phyloP scores from a whole-genome alignment of 2,329 filamentous ascomycete genomes.

The Harringtonia lauricola region DNA sequence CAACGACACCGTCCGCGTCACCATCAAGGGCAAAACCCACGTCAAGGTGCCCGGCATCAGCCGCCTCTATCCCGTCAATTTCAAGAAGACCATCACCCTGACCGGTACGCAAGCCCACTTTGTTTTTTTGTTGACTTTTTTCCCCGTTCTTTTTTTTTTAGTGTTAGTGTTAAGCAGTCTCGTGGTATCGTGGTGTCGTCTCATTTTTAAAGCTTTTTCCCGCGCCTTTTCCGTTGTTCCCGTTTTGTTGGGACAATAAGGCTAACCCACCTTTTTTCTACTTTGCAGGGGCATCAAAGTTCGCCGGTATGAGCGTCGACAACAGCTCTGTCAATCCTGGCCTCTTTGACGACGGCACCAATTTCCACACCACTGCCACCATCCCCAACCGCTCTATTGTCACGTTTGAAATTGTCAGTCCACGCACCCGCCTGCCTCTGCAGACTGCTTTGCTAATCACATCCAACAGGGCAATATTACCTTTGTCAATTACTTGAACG shows the following conservation, averaged over 20 bases:
- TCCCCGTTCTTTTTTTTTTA: neutral
- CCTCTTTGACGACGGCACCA: constrained; percentile 33
- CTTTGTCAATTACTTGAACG: constrained; percentile 46
- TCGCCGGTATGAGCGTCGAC: constrained; percentile 41
- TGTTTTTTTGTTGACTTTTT: neutral
- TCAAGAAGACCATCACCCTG: constrained; percentile 43
- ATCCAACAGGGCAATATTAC: constrained; percentile 45
- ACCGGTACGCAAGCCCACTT: constrained; percentile 19
- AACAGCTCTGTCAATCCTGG: constrained; percentile 35
- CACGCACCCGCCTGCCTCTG: neutral
- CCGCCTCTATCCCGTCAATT: constrained; percentile 36
- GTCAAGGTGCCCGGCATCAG: constrained; percentile 38
- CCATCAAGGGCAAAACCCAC: constrained; percentile 39
- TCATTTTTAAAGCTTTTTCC: too few species aligned
- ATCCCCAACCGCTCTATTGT: constrained; percentile 56
- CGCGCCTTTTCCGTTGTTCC: too few species aligned
- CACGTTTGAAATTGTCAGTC: constrained; percentile 51
- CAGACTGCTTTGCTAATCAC: too few species aligned
- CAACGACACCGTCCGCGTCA: constrained; percentile 38
- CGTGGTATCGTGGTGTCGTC: too few species aligned
- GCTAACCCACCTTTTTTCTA: neutral
- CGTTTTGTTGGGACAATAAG: too few species aligned
- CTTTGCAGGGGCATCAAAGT: constrained; percentile 35
- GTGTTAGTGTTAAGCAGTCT: too few species aligned
- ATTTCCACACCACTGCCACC: constrained; percentile 47